These are phyloP conservation scores for Fraxinus floribunda DNA, from an alignment of 305 asterid species.

Conservation along the genomic window DNA sequence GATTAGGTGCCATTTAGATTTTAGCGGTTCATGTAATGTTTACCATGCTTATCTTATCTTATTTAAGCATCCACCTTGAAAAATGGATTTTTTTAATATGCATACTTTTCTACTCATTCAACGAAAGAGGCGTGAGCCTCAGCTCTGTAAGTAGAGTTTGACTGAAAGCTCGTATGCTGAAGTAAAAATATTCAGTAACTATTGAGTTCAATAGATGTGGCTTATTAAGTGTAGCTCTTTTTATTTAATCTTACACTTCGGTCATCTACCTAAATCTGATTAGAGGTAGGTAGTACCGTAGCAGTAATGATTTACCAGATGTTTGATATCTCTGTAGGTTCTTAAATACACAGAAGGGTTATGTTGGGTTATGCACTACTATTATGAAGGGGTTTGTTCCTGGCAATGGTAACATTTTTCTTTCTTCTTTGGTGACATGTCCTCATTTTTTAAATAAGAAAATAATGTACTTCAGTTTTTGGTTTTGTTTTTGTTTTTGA, in stretches of 20 bases:
- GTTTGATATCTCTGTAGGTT: constrained; percentile 52
- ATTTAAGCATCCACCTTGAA: not conserved
- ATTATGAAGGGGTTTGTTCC: constrained; percentile 97
- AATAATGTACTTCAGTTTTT: not conserved
- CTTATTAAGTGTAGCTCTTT: not conserved
- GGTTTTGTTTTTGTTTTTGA: not conserved
- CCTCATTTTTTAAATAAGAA: constrained; percentile 5
- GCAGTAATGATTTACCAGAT: not conserved
- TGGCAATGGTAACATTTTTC: constrained; percentile 80
- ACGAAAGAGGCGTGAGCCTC: not conserved
- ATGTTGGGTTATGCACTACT: constrained; percentile 99
- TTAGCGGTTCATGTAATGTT: not conserved
- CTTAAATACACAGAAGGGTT: constrained; percentile 83
- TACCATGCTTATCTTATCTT: constrained; percentile 1
- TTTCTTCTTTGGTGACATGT: constrained; percentile 3
- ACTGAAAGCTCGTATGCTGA: not conserved
- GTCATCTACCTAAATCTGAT: not conserved
- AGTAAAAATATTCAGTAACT: not conserved
- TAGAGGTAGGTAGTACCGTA: not conserved
- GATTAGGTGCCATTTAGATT: not conserved
- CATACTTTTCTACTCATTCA: not conserved
- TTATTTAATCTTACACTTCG: not conserved
- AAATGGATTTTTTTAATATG: not conserved
- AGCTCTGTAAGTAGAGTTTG: not conserved
- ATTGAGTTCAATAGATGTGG: not conserved